A percentile compares a stretch with the other conserved stretches of the same genome.
Conservation (phyloP, 169 alveolate species). For the Eimeria zaria region DNA sequence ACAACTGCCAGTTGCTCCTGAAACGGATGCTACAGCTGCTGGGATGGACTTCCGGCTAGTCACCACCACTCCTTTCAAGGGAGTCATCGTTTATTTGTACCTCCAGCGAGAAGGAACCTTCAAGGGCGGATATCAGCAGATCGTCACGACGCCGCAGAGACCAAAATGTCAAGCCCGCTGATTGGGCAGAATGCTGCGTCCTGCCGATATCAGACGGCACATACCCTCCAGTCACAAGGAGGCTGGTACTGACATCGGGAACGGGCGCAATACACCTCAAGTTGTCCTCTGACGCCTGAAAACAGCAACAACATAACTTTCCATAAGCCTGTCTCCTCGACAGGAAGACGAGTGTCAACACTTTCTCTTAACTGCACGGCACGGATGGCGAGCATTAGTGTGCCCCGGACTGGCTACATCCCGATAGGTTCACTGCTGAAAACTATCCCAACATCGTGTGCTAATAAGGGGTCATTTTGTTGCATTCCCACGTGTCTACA, state of each 20-base stretch:
- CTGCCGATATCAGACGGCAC: neutral
- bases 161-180: constrained; percentile 79
- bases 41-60: neutral
- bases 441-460: neutral
- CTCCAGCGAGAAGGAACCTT: constrained; percentile 35
- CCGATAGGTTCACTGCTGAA: neutral
- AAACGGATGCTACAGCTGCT: neutral
- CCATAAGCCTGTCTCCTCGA: neutral
- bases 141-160: constrained; percentile 69
- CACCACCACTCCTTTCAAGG: neutral
- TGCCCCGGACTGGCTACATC: neutral
- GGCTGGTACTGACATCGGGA: constrained; percentile 68
- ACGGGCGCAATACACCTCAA: constrained; percentile 48
- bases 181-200: constrained; percentile 16
- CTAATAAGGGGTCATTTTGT: neutral
- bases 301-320: neutral
- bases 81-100: constrained; percentile 17
- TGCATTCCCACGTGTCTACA: neutral
- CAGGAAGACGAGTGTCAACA: neutral
- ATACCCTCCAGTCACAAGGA: constrained; percentile 74
- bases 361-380: neutral
- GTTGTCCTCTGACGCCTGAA: constrained; percentile 41
- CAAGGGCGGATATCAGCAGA: constrained; percentile 71
- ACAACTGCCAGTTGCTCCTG: neutral
- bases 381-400: neutral